Evolutionary conservation across 2,329 filamentous ascomycete genomes (phyloP).

Genomic region (Ophiosphaerella narmari): DNA sequence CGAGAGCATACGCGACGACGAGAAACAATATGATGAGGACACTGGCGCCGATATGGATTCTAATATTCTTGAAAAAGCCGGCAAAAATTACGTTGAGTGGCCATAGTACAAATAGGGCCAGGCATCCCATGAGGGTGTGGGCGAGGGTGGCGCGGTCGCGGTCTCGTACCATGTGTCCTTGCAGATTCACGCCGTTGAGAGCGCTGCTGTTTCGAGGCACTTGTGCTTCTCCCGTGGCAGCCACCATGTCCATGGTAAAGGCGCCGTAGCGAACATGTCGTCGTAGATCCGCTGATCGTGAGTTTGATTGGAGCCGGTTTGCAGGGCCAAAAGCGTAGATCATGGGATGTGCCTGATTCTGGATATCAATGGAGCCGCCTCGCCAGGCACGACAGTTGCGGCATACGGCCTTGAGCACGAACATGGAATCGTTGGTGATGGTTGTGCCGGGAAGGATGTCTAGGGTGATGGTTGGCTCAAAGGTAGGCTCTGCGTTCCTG

Average conservation of each 20-base stretch:
- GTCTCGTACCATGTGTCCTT: slow-evolving; percentile 28
- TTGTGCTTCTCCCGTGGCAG: slow-evolving; percentile 42
- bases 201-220: slow-evolving; percentile 36
- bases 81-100: slow-evolving; percentile 42
- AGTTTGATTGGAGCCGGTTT: slow-evolving; percentile 32
- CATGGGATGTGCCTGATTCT: slow-evolving; percentile 42
- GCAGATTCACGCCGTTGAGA: slow-evolving; percentile 29
- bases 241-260: slow-evolving; percentile 49
- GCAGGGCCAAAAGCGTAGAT: slow-evolving; percentile 50
- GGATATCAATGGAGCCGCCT: slow-evolving; percentile 41
- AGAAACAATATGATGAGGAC: slow-evolving; percentile 45
- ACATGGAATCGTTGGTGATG: slow-evolving; percentile 41
- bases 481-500: slow-evolving; percentile 44
- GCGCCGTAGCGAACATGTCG: slow-evolving; percentile 46
- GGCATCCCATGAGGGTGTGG: slow-evolving; percentile 38
- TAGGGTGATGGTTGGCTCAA: slow-evolving; percentile 32
- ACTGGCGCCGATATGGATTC: slow-evolving; percentile 50
- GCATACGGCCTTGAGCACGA: slow-evolving; percentile 46
- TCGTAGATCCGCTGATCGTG: slow-evolving; percentile 39
- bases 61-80: slow-evolving; percentile 46
- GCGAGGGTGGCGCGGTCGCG: slow-evolving; percentile 34
- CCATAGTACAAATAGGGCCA: slow-evolving; percentile 41
- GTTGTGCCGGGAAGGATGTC: slow-evolving; percentile 35
- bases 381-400: slow-evolving; percentile 47
- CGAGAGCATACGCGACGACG: slow-evolving; percentile 47